Base-by-base conservation (phyloP, 176 grass and related monocot genomes). In the Alloteropsis semialata region DNA sequence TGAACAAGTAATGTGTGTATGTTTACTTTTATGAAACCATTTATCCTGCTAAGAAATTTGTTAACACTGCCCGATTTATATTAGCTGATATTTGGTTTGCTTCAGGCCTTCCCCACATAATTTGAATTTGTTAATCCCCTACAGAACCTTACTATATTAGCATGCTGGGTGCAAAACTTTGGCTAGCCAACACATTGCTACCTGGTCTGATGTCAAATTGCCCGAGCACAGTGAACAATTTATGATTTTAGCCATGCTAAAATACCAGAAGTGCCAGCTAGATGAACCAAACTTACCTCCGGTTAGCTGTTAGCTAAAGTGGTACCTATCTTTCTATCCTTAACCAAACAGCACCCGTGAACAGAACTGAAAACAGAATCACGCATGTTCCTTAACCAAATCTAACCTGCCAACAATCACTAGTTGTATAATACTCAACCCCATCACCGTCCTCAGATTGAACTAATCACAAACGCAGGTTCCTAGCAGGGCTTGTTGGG, bases 41-140 rank as follows among this genome's bases (percentile, higher is more conserved):
- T 22, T 32, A 42, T 1, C 21, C 65, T 24, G 18, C 19, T 18
- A 50, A 30, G 39, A 6, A 8, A 8, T 28, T 34, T 21, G 60
- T 3, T 24, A 45, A 74, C 2, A 2, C 60, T 43, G 57, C 49
- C 38, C 29, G 5, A 8, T 21, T 5, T 32, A 81, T 28, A n/a
- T 21, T 46, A 19, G 10, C 48, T 22, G 36, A 71, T 27, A 30
- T 38, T 24, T 25, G 25, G 21, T 38, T 77, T 60, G 32, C 18
- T 62, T 34, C 34, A 29, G 5, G 59, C 53, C 16, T 41, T 78
- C 3, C 53, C 30, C 51, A 53, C 9, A 14, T 51, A 55, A 44
- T 43, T 81, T n/a, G 66, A 55, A 44, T 43, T 81, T n/a, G 53
- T 19, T 18, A 55, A 13, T 25, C 18, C 78, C 78, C 78, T 21